phyloP scores from a whole-genome alignment of 2,329 filamentous ascomycete genomes.

The Trichoderma citrinoviride region DNA sequence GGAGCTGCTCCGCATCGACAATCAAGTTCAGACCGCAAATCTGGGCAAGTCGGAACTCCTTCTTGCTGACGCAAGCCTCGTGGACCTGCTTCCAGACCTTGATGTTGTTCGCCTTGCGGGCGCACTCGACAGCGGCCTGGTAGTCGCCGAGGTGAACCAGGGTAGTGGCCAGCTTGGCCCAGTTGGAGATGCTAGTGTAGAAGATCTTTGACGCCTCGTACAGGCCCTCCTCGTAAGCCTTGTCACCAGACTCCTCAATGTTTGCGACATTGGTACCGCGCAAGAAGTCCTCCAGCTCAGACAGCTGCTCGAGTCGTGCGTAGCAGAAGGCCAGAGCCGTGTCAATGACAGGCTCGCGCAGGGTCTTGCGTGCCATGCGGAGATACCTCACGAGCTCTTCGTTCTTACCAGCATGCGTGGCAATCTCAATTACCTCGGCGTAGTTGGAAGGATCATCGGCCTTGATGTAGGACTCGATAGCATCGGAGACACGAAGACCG shows the following conservation, averaged over 20 bases:
- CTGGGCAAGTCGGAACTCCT: slow-evolving; percentile 97
- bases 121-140: slow-evolving; percentile 95
- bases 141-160: slow-evolving; percentile 97
- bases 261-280: slow-evolving; percentile 91
- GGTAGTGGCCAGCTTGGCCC: slow-evolving; percentile 97
- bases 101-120: slow-evolving; percentile 97
- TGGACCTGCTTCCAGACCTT: slow-evolving; percentile 99
- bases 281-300: slow-evolving; percentile 94
- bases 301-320: slow-evolving; percentile 84
- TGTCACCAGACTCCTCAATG: slow-evolving; percentile 94
- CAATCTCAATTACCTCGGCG: slow-evolving; percentile 92
- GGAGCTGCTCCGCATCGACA: slow-evolving; percentile 92
- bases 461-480: slow-evolving; percentile 96
- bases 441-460: slow-evolving; percentile 92
- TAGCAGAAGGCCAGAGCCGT: slow-evolving; percentile 92
- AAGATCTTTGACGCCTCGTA: slow-evolving; percentile 99
- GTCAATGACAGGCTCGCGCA: slow-evolving; percentile 89
- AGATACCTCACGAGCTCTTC: slow-evolving; percentile 96
- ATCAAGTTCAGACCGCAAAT: slow-evolving; percentile 99
- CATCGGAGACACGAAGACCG: slow-evolving; percentile 85
- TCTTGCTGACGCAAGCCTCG: slow-evolving; percentile 92
- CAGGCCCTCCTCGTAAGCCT: slow-evolving; percentile 90
- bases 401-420: slow-evolving; percentile 93
- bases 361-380: slow-evolving; percentile 94
- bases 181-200: slow-evolving; percentile 97